Conservation (phyloP, 1,139 yeast genomes). For the Hansenula sp. region DNA sequence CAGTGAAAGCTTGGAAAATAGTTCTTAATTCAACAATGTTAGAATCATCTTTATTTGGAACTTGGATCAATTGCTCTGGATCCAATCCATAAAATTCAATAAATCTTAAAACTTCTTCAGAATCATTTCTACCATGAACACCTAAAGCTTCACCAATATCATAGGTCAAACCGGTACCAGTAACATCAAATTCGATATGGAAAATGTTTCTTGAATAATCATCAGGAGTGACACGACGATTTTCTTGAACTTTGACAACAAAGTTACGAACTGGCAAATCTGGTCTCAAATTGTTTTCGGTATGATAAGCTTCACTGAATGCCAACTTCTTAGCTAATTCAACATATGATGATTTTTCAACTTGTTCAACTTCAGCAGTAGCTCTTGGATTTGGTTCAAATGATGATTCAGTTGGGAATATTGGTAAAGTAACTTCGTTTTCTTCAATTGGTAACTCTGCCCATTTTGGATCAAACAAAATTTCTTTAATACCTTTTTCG, state of each 20-base stretch:
- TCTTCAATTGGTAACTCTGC: conserved; percentile 22
- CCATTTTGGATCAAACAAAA: conserved; percentile 37
- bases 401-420: conserved; percentile 56
- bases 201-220: conserved; percentile 93
- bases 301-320: conserved; percentile 76
- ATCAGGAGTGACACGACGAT: conserved; percentile 86
- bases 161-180: conserved; percentile 88
- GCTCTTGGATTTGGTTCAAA: conserved; percentile 55
- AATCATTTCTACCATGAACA: conserved; percentile 83
- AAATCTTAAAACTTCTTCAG: conserved; percentile 62
- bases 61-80: conserved; percentile 63
- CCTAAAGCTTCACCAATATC: conserved; percentile 97
- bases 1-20: conserved; percentile 73
- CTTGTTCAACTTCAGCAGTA: conserved; percentile 37
- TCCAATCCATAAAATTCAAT: conserved; percentile 68
- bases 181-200: conserved; percentile 91
- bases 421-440: conserved; percentile 35
- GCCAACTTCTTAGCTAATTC: conserved; percentile 70
- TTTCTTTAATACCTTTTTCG: conserved; percentile 44
- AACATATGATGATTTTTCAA: conserved; percentile 37
- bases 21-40: conserved; percentile 67
- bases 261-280: conserved; percentile 85
- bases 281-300: conserved; percentile 67
- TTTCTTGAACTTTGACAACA: conserved; percentile 86
- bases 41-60: conserved; percentile 67